phyloP scores from a whole-genome alignment of 78 protist genomes.

The Paratrimastix pyriformis region DNA sequence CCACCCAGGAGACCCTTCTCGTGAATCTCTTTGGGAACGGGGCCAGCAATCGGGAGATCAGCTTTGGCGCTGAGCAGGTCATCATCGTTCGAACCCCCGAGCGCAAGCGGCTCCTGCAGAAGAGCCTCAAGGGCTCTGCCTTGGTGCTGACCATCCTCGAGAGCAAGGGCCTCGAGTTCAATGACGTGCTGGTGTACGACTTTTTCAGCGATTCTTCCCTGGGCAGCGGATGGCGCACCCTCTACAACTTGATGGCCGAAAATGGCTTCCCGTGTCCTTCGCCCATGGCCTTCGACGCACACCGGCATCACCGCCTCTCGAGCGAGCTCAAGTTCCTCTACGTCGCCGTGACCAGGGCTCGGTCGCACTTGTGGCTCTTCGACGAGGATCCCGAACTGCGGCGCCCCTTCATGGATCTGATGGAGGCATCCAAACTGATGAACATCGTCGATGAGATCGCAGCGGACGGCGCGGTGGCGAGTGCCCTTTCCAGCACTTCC shows the following conservation, averaged over 20 bases:
- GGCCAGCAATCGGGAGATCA: neutral
- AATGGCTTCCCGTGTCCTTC: neutral
- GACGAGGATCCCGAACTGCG: neutral
- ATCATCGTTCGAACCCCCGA: neutral
- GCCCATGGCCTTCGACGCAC: neutral
- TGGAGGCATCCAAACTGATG: no score
- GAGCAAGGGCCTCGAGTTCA: no score
- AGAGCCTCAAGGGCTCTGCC: neutral
- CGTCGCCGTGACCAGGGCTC: neutral
- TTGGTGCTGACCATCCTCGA: neutral
- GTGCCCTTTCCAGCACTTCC: no score
- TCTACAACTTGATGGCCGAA: neutral
- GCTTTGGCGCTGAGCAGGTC: neutral
- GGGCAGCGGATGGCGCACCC: neutral
- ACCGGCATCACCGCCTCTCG: neutral
- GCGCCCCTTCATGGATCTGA: neutral
- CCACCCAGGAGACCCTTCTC: neutral
- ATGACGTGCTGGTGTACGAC: no score
- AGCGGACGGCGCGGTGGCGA: no score
- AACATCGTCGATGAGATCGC: no score
- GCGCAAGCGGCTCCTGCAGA: neutral
- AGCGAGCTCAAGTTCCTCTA: constrained; percentile 1
- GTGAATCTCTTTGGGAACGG: neutral
- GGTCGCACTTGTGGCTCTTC: neutral
- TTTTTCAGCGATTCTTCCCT: neutral